These are phyloP conservation scores for Ceratocystis lukuohia DNA, from an alignment of 2,329 filamentous ascomycete species.

Conservation along the genomic window DNA sequence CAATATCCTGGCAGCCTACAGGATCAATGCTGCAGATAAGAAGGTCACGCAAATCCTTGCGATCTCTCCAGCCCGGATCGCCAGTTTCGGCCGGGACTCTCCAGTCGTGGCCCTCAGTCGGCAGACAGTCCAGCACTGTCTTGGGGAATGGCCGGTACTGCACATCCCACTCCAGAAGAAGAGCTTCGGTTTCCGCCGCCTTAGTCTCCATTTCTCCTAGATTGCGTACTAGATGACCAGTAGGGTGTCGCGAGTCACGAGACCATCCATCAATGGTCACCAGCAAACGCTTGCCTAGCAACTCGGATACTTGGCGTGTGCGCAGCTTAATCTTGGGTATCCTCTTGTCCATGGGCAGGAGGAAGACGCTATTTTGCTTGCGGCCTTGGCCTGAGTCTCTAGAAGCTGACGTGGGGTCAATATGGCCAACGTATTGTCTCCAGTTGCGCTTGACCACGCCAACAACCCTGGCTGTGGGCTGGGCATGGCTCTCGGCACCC, in stretches of 20 bases:
- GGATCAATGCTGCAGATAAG: constrained; percentile 97
- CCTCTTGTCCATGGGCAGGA: constrained; percentile 95
- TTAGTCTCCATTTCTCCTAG: constrained; percentile 91
- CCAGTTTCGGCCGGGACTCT: constrained; percentile 67
- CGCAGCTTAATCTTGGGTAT: constrained; percentile 91
- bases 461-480: constrained; percentile 85
- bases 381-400: constrained; percentile 61
- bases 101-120: constrained; percentile 85
- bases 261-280: constrained; percentile 96
- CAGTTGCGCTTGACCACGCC: constrained; percentile 92
- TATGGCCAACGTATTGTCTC: constrained; percentile 93
- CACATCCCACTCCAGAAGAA: constrained; percentile 90
- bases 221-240: constrained; percentile 86
- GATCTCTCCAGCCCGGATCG: constrained; percentile 74
- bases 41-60: constrained; percentile 70
- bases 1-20: constrained; percentile 91
- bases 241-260: constrained; percentile 78
- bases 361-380: constrained; percentile 82
- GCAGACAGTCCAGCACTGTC: constrained; percentile 84
- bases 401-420: constrained; percentile 74
- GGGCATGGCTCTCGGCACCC: constrained; percentile 59
- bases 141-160: constrained; percentile 97
- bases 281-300: constrained; percentile 80
- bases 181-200: constrained; percentile 89
- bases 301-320: constrained; percentile 76